Conservation (phyloP, 1,284 basidiomycete genomes). For the Marasmius fiardii region DNA sequence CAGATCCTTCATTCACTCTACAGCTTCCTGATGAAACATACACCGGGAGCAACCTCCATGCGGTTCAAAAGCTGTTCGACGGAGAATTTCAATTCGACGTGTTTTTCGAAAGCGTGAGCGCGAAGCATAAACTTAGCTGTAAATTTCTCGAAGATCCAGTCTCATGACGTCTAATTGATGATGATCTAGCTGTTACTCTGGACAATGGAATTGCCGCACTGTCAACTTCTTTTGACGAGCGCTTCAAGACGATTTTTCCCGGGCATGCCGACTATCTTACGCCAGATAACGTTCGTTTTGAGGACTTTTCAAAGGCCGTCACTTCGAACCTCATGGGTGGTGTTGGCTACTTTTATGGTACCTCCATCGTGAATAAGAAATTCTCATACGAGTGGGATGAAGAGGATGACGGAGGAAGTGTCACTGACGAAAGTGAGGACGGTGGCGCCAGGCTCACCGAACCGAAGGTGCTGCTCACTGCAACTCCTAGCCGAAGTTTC, state of each 20-base stretch:
- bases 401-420: constrained; percentile 54
- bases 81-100: constrained; percentile 86
- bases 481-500: constrained; percentile 91
- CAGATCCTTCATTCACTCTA: constrained; percentile 78
- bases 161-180: constrained; percentile 7
- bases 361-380: constrained; percentile 79
- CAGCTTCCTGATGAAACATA: constrained; percentile 74
- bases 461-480: constrained; percentile 79
- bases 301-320: constrained; percentile 80
- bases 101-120: constrained; percentile 73
- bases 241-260: constrained; percentile 71
- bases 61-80: constrained; percentile 82
- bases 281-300: constrained; percentile 45
- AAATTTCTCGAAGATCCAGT: constrained; percentile 22
- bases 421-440: constrained; percentile 37
- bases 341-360: constrained; percentile 94
- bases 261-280: constrained; percentile 52
- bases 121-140: constrained; percentile 62
- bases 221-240: constrained; percentile 56
- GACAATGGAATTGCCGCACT: constrained; percentile 70
- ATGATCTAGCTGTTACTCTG: constrained; percentile 47
- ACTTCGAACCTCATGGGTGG: constrained; percentile 90
- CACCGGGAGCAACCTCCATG: constrained; percentile 76
- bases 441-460: constrained; percentile 67
- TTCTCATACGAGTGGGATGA: constrained; percentile 90